phyloP scores from a whole-genome alignment of 805 yeast genomes.

The Wickerhamomyces canadensis region DNA sequence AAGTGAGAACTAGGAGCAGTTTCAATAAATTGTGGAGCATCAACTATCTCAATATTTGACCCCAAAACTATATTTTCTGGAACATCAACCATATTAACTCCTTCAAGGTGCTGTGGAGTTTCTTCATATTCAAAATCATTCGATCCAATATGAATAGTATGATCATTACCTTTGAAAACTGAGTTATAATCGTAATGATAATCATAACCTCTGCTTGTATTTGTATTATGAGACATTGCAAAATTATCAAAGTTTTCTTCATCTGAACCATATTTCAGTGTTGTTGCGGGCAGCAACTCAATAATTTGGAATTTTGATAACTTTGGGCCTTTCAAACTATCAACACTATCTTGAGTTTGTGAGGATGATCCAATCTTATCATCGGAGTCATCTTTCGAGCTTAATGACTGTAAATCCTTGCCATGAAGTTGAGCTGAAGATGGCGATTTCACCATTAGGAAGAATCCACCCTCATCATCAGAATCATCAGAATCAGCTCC shows the following conservation, averaged over 20 bases:
- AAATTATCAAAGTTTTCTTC: slow-evolving; percentile 41
- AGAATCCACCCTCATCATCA: slow-evolving; percentile 67
- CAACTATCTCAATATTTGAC: slow-evolving; percentile 16
- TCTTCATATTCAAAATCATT: slow-evolving; percentile 17
- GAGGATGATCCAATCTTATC: slow-evolving; percentile 9
- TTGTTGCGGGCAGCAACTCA: slow-evolving; percentile 80
- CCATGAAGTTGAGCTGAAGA: slow-evolving; percentile 26
- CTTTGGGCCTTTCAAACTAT: neutral
- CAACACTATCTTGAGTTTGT: slow-evolving; percentile 1
- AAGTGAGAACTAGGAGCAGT: too few relatives aligned
- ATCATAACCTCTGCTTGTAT: slow-evolving; percentile 69
- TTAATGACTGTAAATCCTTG: slow-evolving; percentile 9
- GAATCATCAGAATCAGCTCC: slow-evolving; percentile 32
- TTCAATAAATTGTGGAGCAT: slow-evolving; percentile 8
- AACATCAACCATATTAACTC: slow-evolving; percentile 23
- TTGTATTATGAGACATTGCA: slow-evolving; percentile 67
- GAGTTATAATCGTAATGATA: slow-evolving; percentile 77
- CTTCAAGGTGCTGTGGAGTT: slow-evolving; percentile 22
- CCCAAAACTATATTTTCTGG: slow-evolving; percentile 26
- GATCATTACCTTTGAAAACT: slow-evolving; percentile 52
- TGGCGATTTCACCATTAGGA: slow-evolving; percentile 47
- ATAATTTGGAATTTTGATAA: slow-evolving; percentile 44
- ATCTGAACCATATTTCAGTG: slow-evolving; percentile 71
- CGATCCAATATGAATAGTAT: slow-evolving; percentile 15
- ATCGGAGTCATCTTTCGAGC: neutral